A percentile compares a stretch with the other conserved stretches of the same genome.
These are phyloP conservation scores for Coemansia sp. DNA, from an alignment of 192 early-diverging fungal species.

Conservation along the genomic window DNA sequence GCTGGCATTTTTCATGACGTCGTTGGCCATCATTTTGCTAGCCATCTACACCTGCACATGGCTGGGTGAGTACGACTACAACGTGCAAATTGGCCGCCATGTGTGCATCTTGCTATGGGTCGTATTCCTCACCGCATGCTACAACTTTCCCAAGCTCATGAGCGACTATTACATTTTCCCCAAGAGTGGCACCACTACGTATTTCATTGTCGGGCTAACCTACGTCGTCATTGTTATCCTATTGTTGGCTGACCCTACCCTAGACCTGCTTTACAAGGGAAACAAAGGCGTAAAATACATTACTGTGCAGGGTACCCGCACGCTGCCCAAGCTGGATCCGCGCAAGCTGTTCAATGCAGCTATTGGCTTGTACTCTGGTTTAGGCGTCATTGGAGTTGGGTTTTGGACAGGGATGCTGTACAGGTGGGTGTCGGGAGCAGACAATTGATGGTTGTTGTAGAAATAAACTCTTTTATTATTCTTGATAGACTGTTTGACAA, in stretches of 20 bases:
- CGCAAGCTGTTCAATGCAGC: slow-evolving; percentile 4
- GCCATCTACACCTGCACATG: slow-evolving; percentile 12
- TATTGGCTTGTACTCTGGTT: slow-evolving; percentile 8
- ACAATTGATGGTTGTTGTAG: not conserved
- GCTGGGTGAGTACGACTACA: slow-evolving; percentile 11
- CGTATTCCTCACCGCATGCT: not conserved
- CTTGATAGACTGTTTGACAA: not conserved
- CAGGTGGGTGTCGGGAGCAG: not conserved
- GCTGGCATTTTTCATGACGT: not conserved
- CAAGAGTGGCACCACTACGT: not conserved
- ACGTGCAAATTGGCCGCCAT: slow-evolving; percentile 8
- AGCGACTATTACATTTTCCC: not conserved
- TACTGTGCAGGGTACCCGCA: not conserved
- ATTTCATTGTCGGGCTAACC: not conserved
- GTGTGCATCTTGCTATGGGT: slow-evolving; percentile 4
- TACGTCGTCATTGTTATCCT: not conserved
- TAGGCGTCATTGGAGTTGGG: not conserved
- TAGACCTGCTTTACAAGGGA: slow-evolving; percentile 6
- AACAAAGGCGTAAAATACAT: slow-evolving; percentile 2
- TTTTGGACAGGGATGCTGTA: not conserved
- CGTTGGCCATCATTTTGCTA: not conserved
- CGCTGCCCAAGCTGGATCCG: slow-evolving; percentile 4
- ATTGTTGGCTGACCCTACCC: not conserved
- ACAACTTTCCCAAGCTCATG: not conserved
- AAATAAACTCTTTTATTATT: not conserved